phyloP scores from a whole-genome alignment of 495 filamentous ascomycete species.

The Xylaria cubensis region DNA sequence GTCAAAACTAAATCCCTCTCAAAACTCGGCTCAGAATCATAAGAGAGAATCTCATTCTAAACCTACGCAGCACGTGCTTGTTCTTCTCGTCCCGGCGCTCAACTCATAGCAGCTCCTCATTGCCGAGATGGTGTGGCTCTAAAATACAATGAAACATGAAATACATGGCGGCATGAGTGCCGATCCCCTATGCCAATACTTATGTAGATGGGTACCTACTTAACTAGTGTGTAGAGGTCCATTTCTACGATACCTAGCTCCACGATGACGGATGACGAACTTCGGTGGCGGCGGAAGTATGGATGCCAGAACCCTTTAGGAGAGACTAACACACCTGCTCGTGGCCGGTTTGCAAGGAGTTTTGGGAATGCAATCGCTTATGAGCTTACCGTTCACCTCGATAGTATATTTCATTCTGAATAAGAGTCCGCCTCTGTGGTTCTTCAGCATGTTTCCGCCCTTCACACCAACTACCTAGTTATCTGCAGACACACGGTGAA shows the following conservation, averaged over 20 bases:
- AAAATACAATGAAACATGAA: slow-evolving; percentile 28
- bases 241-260: slow-evolving; percentile 4
- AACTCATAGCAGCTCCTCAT: slow-evolving; percentile 15
- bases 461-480: slow-evolving; percentile 22
- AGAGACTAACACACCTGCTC: neutral
- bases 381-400: neutral
- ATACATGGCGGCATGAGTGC: slow-evolving; percentile 21
- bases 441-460: slow-evolving; percentile 17
- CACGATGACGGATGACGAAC: slow-evolving; percentile 12
- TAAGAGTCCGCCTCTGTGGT: slow-evolving; percentile 5
- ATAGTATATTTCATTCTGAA: neutral
- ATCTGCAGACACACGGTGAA: slow-evolving; percentile 28
- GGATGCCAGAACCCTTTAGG: neutral
- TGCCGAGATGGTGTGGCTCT: slow-evolving; percentile 27
- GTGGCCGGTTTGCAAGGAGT: neutral
- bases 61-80: neutral
- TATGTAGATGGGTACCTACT: slow-evolving; percentile 17
- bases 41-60: neutral
- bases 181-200: slow-evolving; percentile 22
- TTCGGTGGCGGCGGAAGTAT: neutral
- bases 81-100: slow-evolving; percentile 1
- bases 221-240: neutral
- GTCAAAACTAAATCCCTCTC: neutral
- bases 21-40: neutral
- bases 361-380: neutral